Conservation (phyloP, 257 asterid species). For the Echites panduratus region DNA sequence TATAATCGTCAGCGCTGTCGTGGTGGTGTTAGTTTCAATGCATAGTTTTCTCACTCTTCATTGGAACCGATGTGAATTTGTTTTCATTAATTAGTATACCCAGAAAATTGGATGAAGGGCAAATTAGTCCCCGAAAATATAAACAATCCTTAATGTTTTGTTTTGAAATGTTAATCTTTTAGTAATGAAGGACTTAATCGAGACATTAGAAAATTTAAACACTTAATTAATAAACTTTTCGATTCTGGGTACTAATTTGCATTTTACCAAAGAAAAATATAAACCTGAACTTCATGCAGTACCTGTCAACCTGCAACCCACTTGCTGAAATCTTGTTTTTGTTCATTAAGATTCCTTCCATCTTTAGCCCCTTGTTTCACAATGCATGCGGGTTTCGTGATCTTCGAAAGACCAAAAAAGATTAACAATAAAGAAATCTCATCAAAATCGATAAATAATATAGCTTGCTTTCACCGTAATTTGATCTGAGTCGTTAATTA, state of each 20-base stretch:
- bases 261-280: not conserved
- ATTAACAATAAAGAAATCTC: no score
- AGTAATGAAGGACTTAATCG: no score
- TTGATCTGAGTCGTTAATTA: not conserved
- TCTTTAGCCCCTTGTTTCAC: not conserved
- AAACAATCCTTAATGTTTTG: no score
- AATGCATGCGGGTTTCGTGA: not conserved
- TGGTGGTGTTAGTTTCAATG: no score
- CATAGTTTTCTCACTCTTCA: no score
- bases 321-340: constrained; percentile 9
- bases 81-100: no score
- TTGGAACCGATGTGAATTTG: no score
- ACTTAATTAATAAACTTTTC: no score
- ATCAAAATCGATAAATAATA: not conserved
- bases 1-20: no score
- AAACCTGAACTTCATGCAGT: not conserved
- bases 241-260: no score
- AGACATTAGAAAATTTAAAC: no score
- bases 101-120: not conserved
- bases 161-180: no score
- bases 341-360: not conserved
- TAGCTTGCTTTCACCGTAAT: not conserved
- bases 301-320: not conserved
- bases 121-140: not conserved
- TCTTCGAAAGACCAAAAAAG: not conserved